Base-by-base conservation (phyloP, 495 filamentous ascomycete genomes). In the Sordaria brevicollis region DNA sequence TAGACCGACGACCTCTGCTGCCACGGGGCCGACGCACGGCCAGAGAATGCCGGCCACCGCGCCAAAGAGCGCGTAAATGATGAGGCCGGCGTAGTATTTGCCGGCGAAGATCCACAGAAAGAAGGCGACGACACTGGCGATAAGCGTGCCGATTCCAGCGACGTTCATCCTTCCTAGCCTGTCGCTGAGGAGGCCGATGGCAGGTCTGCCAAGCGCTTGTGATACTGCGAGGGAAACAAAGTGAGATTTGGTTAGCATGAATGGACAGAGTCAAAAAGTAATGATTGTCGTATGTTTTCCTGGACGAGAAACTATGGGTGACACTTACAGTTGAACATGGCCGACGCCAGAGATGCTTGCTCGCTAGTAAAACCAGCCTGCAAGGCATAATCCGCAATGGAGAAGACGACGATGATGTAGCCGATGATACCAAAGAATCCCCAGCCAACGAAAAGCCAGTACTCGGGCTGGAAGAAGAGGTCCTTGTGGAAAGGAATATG, bases 1-100 rank as follows among this genome's bases (percentile, higher is more conserved):
- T 13, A 96, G 74, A 3, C 91, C 92, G 37, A 95, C 88, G 25
- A 95, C 88, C 75, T 96, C 93, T 0, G 90, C 89, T 21, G 88
- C 84, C 13, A 96, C 89, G 1, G 93, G 93, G 3, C 84, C 89
- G 21, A 91, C 81, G 5, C 87, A 89, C 6, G 89, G 87, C 91
- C 91, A 93, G 74, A 91, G 91, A 1, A 87, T 89, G 33, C 91
- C 92, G 6, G 90, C 85, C 13, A 93, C 88, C 17, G 82, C 84
- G 10, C 92, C 92, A 15, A 93, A 80, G 4, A 95, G 75, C 8
- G 89, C 86, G 72, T 91, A 94, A 71, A 93, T 87, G 65, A 91
- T 88, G 37, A 92, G 81, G 0, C 90, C 85, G 3, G 87, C 87
- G 76, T 88, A 90, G 68, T 80, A 86, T 71, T 87, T 86, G 0